Evolutionary conservation across 164 flowering plant genomes (phyloP).

Genomic region (Liriodendron chinense): DNA sequence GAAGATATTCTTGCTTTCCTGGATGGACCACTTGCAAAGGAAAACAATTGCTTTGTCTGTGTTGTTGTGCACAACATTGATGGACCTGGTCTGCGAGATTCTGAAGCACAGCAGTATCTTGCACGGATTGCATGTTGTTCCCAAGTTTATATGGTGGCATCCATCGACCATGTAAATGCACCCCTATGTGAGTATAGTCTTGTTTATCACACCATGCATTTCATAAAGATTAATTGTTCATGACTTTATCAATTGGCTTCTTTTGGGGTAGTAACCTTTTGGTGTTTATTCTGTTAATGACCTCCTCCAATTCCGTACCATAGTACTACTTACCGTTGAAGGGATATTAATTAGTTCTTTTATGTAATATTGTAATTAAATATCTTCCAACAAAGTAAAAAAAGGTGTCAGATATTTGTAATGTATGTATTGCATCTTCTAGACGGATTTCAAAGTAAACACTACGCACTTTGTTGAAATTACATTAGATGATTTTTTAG

Average conservation of each 20-base stretch:
- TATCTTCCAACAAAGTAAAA: background rate
- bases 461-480: background rate
- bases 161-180: slow-evolving; percentile 90
- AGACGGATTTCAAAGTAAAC: no score
- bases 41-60: slow-evolving; percentile 54
- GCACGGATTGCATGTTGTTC: slow-evolving; percentile 82
- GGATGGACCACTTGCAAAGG: slow-evolving; percentile 49
- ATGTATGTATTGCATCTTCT: background rate
- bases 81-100: slow-evolving; percentile 88
- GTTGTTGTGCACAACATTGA: slow-evolving; percentile 84
- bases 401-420: background rate
- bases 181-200: slow-evolving; percentile 65
- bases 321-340: background rate
- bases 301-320: background rate
- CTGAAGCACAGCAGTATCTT: slow-evolving; percentile 79
- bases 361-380: no score
- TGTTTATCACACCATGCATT: background rate
- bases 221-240: background rate
- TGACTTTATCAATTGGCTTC: background rate
- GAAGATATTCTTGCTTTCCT: slow-evolving; percentile 77
- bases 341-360: background rate
- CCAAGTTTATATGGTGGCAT: slow-evolving; percentile 75
- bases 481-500: background rate
- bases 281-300: background rate
- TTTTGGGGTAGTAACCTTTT: background rate